A percentile compares a stretch with the other conserved stretches of the same genome.
Conservation (phyloP, 495 filamentous ascomycete species). For the Xylaria intraflava region DNA sequence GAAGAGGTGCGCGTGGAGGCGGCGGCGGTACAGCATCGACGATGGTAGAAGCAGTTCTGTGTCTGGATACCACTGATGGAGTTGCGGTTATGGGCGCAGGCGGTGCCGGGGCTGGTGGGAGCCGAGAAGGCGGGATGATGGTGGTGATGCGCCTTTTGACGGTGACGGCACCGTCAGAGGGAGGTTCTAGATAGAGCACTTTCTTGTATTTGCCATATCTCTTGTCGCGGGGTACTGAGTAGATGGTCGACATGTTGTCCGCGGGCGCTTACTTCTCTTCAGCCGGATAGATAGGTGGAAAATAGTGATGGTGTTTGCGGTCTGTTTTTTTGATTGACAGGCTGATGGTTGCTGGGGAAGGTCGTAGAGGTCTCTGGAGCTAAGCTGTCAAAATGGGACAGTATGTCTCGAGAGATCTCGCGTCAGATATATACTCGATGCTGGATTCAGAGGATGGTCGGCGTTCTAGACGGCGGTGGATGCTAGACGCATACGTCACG, state of each 20-base stretch:
- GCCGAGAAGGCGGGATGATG: conserved; percentile 32
- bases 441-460: neutral
- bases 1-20: conserved; percentile 16
- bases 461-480: conserved; percentile 1
- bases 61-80: conserved; percentile 1
- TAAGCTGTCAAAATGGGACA: conserved; percentile 27
- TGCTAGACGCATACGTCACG: conserved; percentile 8
- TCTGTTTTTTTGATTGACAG: neutral
- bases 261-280: neutral
- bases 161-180: conserved; percentile 29
- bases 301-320: neutral
- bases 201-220: conserved; percentile 35
- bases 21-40: conserved; percentile 24
- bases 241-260: conserved; percentile 26
- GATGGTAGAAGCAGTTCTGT: conserved; percentile 15
- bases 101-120: conserved; percentile 25
- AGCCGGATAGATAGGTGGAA: neutral
- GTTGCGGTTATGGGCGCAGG: neutral
- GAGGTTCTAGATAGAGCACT: conserved; percentile 41
- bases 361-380: conserved; percentile 4
- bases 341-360: neutral
- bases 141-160: conserved; percentile 38
- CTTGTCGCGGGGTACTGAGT: conserved; percentile 23
- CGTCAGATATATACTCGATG: conserved; percentile 4
- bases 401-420: conserved; percentile 17